Conservation (phyloP, 2,329 filamentous ascomycete genomes). For the Cladosporium sp. region DNA sequence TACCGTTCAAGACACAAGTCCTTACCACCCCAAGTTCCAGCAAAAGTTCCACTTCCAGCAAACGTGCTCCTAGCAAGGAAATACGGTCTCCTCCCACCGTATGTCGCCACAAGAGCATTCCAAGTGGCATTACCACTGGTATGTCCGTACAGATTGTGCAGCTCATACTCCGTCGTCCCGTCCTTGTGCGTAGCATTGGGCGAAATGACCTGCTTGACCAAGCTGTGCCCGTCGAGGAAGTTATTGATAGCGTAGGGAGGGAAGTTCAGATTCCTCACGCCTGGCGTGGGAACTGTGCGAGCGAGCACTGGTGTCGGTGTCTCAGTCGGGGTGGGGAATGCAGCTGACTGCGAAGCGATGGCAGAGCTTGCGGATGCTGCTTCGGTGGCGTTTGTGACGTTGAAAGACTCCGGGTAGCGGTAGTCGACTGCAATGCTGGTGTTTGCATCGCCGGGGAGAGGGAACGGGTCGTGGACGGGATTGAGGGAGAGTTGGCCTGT, state of each 20-base stretch:
- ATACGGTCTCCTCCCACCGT: constrained; percentile 67
- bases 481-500: constrained; percentile 16
- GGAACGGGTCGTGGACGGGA: constrained; percentile 23
- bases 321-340: constrained; percentile 15
- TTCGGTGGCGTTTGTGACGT: constrained; percentile 23
- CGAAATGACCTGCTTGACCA: constrained; percentile 19
- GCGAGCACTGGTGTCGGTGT: constrained; percentile 15
- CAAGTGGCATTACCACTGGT: constrained; percentile 19
- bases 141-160: constrained; percentile 24
- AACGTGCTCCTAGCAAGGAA: constrained; percentile 80
- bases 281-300: constrained; percentile 19
- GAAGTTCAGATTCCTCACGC: constrained; percentile 22
- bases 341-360: constrained; percentile 15
- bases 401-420: constrained; percentile 21
- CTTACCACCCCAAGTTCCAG: constrained; percentile 59
- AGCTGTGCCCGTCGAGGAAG: constrained; percentile 20
- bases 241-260: constrained; percentile 25
- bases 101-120: constrained; percentile 44
- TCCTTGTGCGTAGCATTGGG: constrained; percentile 24
- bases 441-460: constrained; percentile 22
- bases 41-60: constrained; percentile 66
- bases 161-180: constrained; percentile 22
- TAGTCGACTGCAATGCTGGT: constrained; percentile 22
- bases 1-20: not conserved
- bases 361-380: constrained; percentile 20